Evolutionary conservation across 768 basidiomycete species (phyloP).

Genomic region (Suillus subalutaceus): DNA sequence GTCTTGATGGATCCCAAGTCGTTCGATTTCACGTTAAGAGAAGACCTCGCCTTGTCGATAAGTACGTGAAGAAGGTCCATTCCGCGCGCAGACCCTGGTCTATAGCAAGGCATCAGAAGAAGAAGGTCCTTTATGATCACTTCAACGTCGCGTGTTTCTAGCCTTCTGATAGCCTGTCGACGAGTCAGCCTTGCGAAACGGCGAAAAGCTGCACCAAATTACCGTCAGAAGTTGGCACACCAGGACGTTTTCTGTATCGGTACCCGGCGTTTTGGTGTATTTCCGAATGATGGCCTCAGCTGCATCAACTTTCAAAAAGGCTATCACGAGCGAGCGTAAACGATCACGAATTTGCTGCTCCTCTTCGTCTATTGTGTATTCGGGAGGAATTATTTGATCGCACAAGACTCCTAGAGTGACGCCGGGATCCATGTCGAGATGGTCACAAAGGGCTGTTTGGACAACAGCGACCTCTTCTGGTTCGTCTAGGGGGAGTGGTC

Average conservation of each 20-base stretch:
- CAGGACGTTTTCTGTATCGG: constrained; percentile 50
- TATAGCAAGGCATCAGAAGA: constrained; percentile 50
- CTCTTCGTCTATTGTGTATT: constrained; percentile 57
- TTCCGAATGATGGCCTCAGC: constrained; percentile 47
- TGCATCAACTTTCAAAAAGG: constrained; percentile 59
- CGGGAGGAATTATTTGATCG: constrained; percentile 61
- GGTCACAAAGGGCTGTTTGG: constrained; percentile 58
- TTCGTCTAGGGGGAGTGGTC: constrained; percentile 51
- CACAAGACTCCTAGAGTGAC: constrained; percentile 67
- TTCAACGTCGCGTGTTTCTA: constrained; percentile 43
- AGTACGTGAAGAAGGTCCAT: constrained; percentile 43
- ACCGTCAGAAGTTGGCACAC: constrained; percentile 55
- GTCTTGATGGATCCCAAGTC: constrained; percentile 37
- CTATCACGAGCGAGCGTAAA: constrained; percentile 59
- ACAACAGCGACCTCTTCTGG: constrained; percentile 65
- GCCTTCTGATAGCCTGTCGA: constrained; percentile 52
- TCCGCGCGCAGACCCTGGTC: constrained; percentile 36
- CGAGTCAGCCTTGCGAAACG: constrained; percentile 12
- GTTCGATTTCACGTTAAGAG: constrained; percentile 34
- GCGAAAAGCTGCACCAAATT: constrained; percentile 18
- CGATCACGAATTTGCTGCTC: constrained; percentile 59
- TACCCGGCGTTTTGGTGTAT: constrained; percentile 44
- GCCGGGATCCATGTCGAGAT: constrained; percentile 64
- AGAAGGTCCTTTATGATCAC: constrained; percentile 57
- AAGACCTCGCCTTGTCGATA: constrained; percentile 37